These are phyloP conservation scores for Micromonas pusilla DNA, from an alignment of 139 green algal species.

Conservation along the genomic window DNA sequence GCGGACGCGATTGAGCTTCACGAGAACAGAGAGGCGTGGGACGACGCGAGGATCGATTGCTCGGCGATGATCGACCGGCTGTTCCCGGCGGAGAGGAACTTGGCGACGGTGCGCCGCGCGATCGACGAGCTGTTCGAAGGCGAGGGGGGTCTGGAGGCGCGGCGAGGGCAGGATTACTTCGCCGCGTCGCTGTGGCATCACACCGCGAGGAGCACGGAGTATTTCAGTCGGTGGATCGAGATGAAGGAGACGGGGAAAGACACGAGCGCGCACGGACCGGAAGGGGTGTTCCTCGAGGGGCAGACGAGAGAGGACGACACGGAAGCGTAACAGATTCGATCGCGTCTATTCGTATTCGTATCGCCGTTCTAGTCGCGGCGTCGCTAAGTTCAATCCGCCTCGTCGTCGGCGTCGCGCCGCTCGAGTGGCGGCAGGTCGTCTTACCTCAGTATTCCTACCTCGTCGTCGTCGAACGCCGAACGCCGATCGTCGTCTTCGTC, in stretches of 20 bases:
- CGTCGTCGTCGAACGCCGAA: not conserved
- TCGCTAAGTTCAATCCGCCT: too few species aligned
- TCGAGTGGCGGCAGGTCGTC: not conserved
- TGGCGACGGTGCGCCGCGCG: not conserved
- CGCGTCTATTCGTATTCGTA: too few species aligned
- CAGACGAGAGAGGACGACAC: not conserved
- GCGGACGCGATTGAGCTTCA: conserved; percentile 41
- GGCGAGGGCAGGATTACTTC: not conserved
- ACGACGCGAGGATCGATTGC: not conserved
- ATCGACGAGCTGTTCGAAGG: not conserved
- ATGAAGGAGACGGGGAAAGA: conserved; percentile 48
- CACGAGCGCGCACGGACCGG: not conserved
- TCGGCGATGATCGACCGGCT: not conserved
- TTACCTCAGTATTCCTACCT: not conserved
- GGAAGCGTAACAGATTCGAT: too few species aligned
- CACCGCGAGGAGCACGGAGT: conserved; percentile 37
- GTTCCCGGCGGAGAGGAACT: not conserved
- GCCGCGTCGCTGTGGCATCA: conserved; percentile 34
- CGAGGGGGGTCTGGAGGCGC: not conserved
- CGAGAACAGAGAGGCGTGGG: conserved; percentile 34
- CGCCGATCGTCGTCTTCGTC: not conserved
- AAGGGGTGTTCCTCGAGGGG: too few species aligned
- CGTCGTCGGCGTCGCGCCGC: not conserved
- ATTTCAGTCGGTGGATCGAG: conserved; percentile 58
- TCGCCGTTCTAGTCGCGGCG: too few species aligned